Percentiles rank a stretch among this genome's conserved stretches.
These are phyloP conservation scores for Picochlorum sp. DNA, from an alignment of 139 green algal genomes.

Conservation along the genomic window DNA sequence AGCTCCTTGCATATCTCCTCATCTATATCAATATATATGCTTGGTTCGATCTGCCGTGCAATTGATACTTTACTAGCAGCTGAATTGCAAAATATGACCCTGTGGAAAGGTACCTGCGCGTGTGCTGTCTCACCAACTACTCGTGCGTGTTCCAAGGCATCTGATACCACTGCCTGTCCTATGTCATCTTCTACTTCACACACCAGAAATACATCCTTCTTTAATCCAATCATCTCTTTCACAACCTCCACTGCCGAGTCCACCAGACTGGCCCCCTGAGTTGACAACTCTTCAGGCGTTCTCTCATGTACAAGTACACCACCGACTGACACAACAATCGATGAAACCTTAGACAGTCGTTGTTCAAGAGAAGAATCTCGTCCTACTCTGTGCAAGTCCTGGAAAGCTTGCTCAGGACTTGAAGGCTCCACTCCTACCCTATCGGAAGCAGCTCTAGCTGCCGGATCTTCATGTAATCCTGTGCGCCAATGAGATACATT, in stretches of 20 bases:
- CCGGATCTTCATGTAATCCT: too few species aligned
- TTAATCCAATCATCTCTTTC: neutral
- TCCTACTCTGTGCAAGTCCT: too few species aligned
- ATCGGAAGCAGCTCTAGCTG: too few species aligned
- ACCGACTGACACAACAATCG: conserved; percentile 36
- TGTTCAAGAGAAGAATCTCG: too few species aligned
- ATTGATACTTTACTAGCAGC: conserved; percentile 67
- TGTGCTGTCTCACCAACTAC: conserved; percentile 6
- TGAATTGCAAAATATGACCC: conserved; percentile 68
- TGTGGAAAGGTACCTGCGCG: conserved; percentile 16
- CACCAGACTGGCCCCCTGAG: conserved; percentile 41
- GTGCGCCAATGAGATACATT: too few species aligned
- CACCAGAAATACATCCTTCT: conserved; percentile 31
- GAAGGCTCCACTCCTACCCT: too few species aligned
- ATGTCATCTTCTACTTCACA: conserved; percentile 52
- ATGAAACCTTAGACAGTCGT: too few species aligned
- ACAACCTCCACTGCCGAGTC: conserved; percentile 36
- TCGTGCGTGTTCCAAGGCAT: conserved; percentile 25
- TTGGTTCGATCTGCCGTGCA: conserved; percentile 71
- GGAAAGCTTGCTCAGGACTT: too few species aligned
- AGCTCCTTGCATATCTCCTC: conserved; percentile 31
- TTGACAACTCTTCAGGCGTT: conserved; percentile 29
- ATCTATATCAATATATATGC: conserved; percentile 67
- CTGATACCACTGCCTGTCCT: conserved; percentile 36
- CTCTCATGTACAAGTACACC: conserved; percentile 58